Conservation (phyloP, 257 asterid species). For the Lycium barbarum region DNA sequence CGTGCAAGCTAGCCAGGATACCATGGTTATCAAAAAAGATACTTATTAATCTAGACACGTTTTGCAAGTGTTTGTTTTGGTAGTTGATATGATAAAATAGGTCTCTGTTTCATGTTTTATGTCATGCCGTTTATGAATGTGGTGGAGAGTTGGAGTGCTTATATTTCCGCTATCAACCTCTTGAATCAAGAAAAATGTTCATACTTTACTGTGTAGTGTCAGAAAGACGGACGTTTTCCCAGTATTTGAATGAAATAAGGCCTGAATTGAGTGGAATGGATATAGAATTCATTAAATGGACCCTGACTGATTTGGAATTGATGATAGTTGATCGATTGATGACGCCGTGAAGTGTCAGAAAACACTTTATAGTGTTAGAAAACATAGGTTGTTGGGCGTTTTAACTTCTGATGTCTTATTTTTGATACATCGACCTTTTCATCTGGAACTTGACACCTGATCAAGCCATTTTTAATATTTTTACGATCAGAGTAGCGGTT, state of each 20-base stretch:
- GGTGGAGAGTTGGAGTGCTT: not conserved
- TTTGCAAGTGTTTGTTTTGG: not conserved
- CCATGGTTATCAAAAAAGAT: too few relatives aligned
- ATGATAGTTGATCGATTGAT: not conserved
- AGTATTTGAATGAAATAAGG: not conserved
- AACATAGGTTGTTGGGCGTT: not conserved
- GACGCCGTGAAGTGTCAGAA: not conserved
- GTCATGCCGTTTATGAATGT: not conserved
- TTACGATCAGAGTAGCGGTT: not conserved
- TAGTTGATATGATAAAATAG: not conserved
- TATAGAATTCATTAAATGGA: not conserved
- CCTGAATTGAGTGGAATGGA: not conserved
- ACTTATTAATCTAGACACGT: not conserved
- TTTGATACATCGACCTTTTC: not conserved
- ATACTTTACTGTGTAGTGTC: not conserved
- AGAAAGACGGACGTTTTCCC: not conserved
- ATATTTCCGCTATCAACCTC: not conserved
- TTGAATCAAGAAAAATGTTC: not conserved
- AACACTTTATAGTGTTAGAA: not conserved
- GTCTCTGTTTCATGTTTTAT: not conserved
- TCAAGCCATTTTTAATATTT: not conserved
- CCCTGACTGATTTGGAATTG: not conserved
- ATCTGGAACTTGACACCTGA: not conserved
- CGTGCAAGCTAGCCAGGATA: too few relatives aligned
- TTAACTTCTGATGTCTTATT: not conserved